These are phyloP conservation scores for Ogataea pilisensis DNA, from an alignment of 805 yeast species.

Conservation along the genomic window DNA sequence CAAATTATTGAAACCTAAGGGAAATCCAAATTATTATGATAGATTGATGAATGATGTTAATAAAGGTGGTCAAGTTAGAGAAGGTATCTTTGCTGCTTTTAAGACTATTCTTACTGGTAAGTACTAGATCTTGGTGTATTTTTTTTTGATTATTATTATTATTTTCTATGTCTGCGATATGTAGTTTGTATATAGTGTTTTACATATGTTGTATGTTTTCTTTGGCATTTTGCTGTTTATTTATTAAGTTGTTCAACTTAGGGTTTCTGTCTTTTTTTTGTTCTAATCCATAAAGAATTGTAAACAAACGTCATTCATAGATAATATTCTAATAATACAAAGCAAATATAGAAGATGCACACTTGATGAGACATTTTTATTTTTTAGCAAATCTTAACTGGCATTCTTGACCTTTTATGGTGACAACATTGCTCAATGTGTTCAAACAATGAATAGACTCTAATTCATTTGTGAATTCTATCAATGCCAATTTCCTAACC, in stretches of 20 bases:
- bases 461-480: conserved; percentile 63
- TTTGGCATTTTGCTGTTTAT: too few species aligned
- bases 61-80: conserved; percentile 60
- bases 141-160: neutral
- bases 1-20: conserved; percentile 72
- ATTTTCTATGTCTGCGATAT: neutral
- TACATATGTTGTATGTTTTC: too few species aligned
- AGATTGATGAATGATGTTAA: conserved; percentile 66
- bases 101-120: conserved; percentile 76
- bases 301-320: too few species aligned
- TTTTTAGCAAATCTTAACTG: conserved; percentile 30
- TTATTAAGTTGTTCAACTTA: too few species aligned
- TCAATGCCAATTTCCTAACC: conserved; percentile 68
- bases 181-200: neutral
- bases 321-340: too few species aligned
- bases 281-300: too few species aligned
- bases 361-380: too few species aligned
- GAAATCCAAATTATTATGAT: conserved; percentile 75
- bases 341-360: too few species aligned
- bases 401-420: conserved; percentile 19
- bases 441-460: conserved; percentile 37
- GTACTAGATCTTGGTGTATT: conserved; percentile 34
- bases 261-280: too few species aligned
- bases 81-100: conserved; percentile 58
- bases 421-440: conserved; percentile 17